Conservation (phyloP, 2,329 filamentous ascomycete species). For the Pseudogymnoascus sp. region DNA sequence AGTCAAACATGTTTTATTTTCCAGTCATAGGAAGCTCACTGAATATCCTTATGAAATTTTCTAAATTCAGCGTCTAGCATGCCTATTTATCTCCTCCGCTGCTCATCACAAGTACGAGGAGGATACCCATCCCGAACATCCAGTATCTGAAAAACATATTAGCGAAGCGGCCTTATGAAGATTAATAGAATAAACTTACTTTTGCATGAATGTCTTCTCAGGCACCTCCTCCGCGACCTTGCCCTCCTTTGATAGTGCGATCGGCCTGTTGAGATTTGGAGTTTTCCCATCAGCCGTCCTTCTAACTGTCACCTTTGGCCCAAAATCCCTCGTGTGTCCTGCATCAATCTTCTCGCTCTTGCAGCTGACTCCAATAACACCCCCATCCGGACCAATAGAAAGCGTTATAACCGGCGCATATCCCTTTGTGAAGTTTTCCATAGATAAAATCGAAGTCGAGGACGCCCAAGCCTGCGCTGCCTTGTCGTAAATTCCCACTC, state of each 20-base stretch:
- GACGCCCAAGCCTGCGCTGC: slow-evolving; percentile 40
- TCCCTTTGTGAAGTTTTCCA: slow-evolving; percentile 51
- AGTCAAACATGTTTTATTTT: not conserved
- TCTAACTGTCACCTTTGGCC: slow-evolving; percentile 47
- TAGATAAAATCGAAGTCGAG: slow-evolving; percentile 46
- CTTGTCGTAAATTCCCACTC: slow-evolving; percentile 49
- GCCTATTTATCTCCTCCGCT: slow-evolving; percentile 5
- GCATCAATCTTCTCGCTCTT: slow-evolving; percentile 54
- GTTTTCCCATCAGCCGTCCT: slow-evolving; percentile 41
- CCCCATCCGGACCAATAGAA: slow-evolving; percentile 37
- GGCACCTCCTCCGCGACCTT: slow-evolving; percentile 45
- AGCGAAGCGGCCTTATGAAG: not conserved
- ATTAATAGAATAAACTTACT: slow-evolving; percentile 37
- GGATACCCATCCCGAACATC: slow-evolving; percentile 6
- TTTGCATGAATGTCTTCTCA: slow-evolving; percentile 59
- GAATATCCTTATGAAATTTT: not conserved
- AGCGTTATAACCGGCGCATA: slow-evolving; percentile 50
- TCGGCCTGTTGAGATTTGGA: slow-evolving; percentile 54
- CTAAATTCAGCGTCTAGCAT: not conserved
- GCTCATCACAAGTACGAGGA: not conserved
- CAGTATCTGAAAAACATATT: slow-evolving; percentile 5
- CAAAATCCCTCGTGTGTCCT: slow-evolving; percentile 56
- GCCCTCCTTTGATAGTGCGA: slow-evolving; percentile 52
- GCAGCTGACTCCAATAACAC: slow-evolving; percentile 41
- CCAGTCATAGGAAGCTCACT: not conserved